Base-by-base conservation (phyloP, 1,284 basidiomycete species). In the Cryptococcus hybrid region DNA sequence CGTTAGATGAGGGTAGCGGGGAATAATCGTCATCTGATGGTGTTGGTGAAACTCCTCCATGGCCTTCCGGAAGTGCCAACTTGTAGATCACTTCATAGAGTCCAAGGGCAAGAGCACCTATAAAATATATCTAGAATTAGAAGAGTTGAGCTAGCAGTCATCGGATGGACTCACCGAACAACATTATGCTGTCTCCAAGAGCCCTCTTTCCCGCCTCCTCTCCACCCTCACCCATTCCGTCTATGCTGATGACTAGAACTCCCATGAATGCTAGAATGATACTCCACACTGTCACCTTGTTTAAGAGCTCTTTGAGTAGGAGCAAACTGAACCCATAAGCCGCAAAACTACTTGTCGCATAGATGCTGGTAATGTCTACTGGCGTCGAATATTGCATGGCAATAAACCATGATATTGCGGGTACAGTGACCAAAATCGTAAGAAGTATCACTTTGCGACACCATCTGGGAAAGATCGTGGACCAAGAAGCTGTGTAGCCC, bases 21-120 rank as follows among this genome's bases (percentile, higher is more conserved):
- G 55, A 35, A 56, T 60, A 61, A 18, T 35, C 47, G 11, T 47
- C 42, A 7, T 51, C 35, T 36, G 46, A 39, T 24, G 55, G 37
- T 40, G 54, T 24, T 52, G 57, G 34, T 7, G 54, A 12, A 7
- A 68, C 61, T 8, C 72, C 72, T 30, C 70, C 73, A 43, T 75
- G 66, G 7, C 63, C 66, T 62, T 77, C 74, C 2, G 77, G 77
- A 3, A 78, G 64, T 3, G 72, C 68, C 57, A 76, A 65, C 59
- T 78, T 78, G 68, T 78, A 78, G 9, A 78, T 67, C 5, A 78
- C 77, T 57, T 78, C 77, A 62, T 78, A 78, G n/a, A 78, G 63
- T 5, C 75, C 77, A 0, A 78, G 60, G 1, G 70, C 51, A n/a
- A 73, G 62, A 0, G 76, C 76, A 40, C 75, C 75, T 73, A 54